phyloP scores from a whole-genome alignment of 1,284 basidiomycete genomes.

The Ustilago curta region DNA sequence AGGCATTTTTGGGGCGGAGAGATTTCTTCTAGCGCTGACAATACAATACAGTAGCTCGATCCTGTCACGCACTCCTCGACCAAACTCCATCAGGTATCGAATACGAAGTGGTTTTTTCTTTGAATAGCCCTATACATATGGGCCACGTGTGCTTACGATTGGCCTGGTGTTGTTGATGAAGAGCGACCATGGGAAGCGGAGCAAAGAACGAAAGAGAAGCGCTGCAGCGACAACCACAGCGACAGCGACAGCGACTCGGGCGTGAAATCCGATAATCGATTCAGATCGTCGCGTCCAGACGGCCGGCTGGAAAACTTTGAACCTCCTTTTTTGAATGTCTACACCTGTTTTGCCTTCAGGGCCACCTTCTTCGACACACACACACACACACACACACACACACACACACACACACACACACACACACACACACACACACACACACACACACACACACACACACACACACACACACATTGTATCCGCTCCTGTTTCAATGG shows the following conservation, averaged over 20 bases:
- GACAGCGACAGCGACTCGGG: constrained; percentile 8
- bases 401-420: no score
- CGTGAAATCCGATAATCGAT: constrained; percentile 48
- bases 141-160: not conserved
- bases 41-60: no score
- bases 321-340: not conserved
- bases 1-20: constrained; percentile 35
- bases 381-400: no score
- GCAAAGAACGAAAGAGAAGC: not conserved
- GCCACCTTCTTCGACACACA: not conserved
- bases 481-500: no score
- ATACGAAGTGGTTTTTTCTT: not conserved
- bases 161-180: not conserved
- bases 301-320: constrained; percentile 1
- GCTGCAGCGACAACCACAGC: not conserved
- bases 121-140: no score
- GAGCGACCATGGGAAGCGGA: not conserved
- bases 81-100: not conserved
- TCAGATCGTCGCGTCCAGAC: not conserved
- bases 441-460: no score
- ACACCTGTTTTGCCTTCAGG: not conserved
- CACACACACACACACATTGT: no score
- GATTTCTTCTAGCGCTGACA: constrained; percentile 6
- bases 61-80: no score
- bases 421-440: no score